Evolutionary conservation across 164 flowering plant genomes (phyloP), one percentile per base, ranked within the genome.

Genomic region (Cinnamomum micranthum): DNA sequence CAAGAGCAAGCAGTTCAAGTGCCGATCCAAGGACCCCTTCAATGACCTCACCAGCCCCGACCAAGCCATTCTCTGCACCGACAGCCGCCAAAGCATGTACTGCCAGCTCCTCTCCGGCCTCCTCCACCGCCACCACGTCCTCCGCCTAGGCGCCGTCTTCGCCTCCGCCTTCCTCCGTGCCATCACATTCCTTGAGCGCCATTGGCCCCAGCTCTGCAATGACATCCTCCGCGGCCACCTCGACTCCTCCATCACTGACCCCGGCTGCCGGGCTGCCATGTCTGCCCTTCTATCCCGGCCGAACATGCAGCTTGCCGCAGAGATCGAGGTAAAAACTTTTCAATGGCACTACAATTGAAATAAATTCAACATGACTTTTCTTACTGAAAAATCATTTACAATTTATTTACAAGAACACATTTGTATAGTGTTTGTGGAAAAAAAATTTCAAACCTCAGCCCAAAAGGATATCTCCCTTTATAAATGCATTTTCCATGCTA

Each of bases 151-250:
- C 0, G 97, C 98, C 0, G 92, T 92, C 28, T 94, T 94, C 19
- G 98, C 98, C 2, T 89, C 98, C 0, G 97, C 91, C 5, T 82
- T 94, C 62, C 89, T 94, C 71, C 88, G 93, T 1, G 87, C 93
- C 69, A 83, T 94, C 5, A 84, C 85, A 20, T 94, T 89, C 77
- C 92, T 94, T 0, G 90, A 91, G 31, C 80, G 80, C 6, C 84
- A 91, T 60, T 92, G 93, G 92, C 27, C 19, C 0, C 73, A 76
- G 1, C 66, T 94, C 0, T 87, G 90, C 77, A 27, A 73, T 19
- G 96, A 94, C 74, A 89, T 94, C 6, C 85, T 90, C 0, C 77
- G 76, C 0, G 93, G 97, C 0, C 70, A 72, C 0, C 79, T 92
- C 0, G 75, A 81, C 47, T 51, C 76, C 1, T 14, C 19, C 12